These are phyloP conservation scores for Curvularia lunata DNA, from an alignment of 2,329 filamentous ascomycete species.

Conservation along the genomic window DNA sequence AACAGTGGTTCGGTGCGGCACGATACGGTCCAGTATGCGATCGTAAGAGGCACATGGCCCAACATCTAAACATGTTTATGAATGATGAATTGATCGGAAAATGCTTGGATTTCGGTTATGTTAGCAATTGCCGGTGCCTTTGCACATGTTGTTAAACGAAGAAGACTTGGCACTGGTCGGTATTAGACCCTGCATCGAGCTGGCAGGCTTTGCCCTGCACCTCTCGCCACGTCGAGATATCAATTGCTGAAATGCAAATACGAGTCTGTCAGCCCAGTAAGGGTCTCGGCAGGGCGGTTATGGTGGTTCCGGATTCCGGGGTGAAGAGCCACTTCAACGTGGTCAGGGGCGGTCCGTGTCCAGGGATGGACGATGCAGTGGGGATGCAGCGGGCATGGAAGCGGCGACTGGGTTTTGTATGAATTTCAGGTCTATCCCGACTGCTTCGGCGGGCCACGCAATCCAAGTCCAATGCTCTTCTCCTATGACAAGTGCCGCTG, in stretches of 20 bases:
- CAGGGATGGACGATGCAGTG: not conserved
- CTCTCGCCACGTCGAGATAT: not conserved
- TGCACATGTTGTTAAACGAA: not conserved
- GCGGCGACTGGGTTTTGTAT: conserved; percentile 13
- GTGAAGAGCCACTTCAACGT: not conserved
- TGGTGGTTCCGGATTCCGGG: not conserved
- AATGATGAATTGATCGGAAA: not conserved
- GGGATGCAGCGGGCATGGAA: not conserved
- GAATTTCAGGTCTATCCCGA: conserved; percentile 27
- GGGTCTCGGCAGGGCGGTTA: not conserved
- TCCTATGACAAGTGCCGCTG: conserved; percentile 34
- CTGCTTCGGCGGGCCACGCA: conserved; percentile 28
- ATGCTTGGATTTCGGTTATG: not conserved
- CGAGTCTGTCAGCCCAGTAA: not conserved
- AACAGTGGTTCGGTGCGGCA: not conserved
- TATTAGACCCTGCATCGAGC: not conserved
- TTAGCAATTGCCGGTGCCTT: not conserved
- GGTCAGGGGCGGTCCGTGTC: not conserved
- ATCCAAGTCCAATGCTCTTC: conserved; percentile 33
- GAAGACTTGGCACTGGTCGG: not conserved
- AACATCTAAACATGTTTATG: not conserved
- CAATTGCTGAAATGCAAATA: not conserved
- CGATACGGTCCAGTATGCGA: not conserved
- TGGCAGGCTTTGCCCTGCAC: not conserved
- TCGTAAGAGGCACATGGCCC: not conserved